Conservation (phyloP, 371 early-diverging fungal species). For the Chytridium lagenaria region DNA sequence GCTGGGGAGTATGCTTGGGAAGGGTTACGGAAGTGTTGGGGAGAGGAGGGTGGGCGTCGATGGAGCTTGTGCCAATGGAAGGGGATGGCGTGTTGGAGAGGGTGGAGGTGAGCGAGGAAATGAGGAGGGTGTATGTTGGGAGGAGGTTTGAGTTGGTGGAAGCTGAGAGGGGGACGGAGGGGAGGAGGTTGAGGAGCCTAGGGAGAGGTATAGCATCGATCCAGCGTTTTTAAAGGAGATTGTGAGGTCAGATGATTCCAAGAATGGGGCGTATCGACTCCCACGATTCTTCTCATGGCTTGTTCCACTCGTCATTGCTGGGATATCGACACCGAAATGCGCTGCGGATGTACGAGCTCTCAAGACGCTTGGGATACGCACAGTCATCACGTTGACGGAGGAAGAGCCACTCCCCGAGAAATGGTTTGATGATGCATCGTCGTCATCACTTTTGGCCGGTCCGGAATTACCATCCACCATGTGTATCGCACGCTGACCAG, state of each 20-base stretch:
- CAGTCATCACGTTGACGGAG: slow-evolving; percentile 56
- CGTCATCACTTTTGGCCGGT: slow-evolving; percentile 38
- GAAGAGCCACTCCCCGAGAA: slow-evolving; percentile 54
- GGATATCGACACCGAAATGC: slow-evolving; percentile 54
- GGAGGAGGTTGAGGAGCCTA: neutral
- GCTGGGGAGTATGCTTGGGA: slow-evolving; percentile 5
- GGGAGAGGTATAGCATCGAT: neutral
- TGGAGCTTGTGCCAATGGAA: slow-evolving; percentile 26
- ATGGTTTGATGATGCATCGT: slow-evolving; percentile 49
- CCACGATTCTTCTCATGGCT: slow-evolving; percentile 59
- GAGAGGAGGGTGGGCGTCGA: neutral
- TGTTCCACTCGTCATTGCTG: slow-evolving; percentile 53
- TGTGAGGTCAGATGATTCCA: slow-evolving; percentile 2
- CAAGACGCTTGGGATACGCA: slow-evolving; percentile 43
- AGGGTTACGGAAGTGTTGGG: slow-evolving; percentile 23
- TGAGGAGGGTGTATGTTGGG: neutral
- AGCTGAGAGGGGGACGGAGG: neutral
- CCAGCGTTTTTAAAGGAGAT: neutral
- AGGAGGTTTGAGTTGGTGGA: neutral
- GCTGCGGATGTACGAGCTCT: slow-evolving; percentile 49
- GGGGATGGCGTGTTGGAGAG: neutral
- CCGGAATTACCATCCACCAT: slow-evolving; percentile 40
- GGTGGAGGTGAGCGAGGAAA: slow-evolving; percentile 8
- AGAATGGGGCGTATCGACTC: slow-evolving; percentile 30
- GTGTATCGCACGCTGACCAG: slow-evolving; percentile 38